Evolutionary conservation across 1,139 yeast species (phyloP).

Genomic region (Nakaseomyces kungkrabaensis): DNA sequence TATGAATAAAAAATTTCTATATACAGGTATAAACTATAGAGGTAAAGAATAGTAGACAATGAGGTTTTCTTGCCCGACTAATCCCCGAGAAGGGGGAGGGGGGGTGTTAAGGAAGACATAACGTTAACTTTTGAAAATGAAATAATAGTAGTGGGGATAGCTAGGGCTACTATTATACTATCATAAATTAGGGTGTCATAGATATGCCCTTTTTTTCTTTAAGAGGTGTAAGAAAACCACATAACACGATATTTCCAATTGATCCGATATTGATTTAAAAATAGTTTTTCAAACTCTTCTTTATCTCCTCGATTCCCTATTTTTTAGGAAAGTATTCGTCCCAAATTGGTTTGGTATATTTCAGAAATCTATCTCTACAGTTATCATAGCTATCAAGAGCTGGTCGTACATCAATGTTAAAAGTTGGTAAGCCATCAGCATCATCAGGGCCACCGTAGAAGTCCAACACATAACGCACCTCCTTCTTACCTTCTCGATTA

Average conservation of each 20-base stretch:
- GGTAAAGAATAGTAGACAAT: neutral
- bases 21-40: neutral
- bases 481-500: conserved; percentile 22
- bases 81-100: no score
- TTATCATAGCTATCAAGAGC: conserved; percentile 65
- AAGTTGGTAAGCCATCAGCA: conserved; percentile 79
- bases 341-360: conserved; percentile 38
- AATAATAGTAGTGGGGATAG: no score
- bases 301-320: neutral
- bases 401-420: conserved; percentile 88
- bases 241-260: no score
- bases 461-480: conserved; percentile 86
- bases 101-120: no score
- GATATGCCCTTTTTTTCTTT: no score
- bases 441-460: conserved; percentile 94
- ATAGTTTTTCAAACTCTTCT: no score
- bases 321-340: conserved; percentile 13
- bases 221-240: no score
- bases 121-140: no score
- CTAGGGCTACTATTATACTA: no score
- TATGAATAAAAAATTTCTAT: neutral
- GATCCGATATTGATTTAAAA: no score
- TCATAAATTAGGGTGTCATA: no score
- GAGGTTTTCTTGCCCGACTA: neutral
- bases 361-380: conserved; percentile 56